A percentile compares a stretch with the other conserved stretches of the same genome.
These are phyloP conservation scores for Fennellomyces sp. DNA, from an alignment of 371 early-diverging fungal genomes.

Conservation along the genomic window DNA sequence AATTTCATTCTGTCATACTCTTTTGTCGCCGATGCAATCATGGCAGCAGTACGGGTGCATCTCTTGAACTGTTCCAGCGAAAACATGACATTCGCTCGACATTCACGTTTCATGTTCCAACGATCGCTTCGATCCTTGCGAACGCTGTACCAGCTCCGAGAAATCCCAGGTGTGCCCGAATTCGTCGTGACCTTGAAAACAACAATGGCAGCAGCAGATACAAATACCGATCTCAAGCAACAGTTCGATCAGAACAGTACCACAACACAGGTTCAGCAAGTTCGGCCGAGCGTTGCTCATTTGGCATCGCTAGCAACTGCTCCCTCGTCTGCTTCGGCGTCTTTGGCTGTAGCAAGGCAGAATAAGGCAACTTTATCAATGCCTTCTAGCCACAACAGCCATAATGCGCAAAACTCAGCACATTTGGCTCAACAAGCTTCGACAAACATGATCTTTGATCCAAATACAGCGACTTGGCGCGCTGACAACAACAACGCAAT, in stretches of 20 bases:
- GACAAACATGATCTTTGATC: slow-evolving; percentile 4
- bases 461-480: neutral
- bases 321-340: neutral
- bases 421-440: neutral
- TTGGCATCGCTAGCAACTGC: too few species aligned
- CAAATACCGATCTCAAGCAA: neutral
- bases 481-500: neutral
- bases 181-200: slow-evolving; percentile 22
- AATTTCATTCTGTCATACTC: slow-evolving; percentile 22
- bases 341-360: neutral
- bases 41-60: slow-evolving; percentile 40
- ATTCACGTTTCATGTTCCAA: slow-evolving; percentile 43
- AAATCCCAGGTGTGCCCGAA: slow-evolving; percentile 20
- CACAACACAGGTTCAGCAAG: neutral
- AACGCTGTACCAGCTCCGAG: slow-evolving; percentile 14
- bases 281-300: too few species aligned
- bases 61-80: slow-evolving; percentile 37
- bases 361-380: neutral
- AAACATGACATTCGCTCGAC: slow-evolving; percentile 24
- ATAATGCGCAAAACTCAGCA: neutral
- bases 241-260: neutral
- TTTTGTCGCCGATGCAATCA: slow-evolving; percentile 31
- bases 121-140: slow-evolving; percentile 28
- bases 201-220: slow-evolving; percentile 5
- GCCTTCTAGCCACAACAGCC: neutral